A percentile compares a stretch with the other conserved stretches of the same genome.
These are phyloP conservation scores for Talaromyces trachyspermus DNA, from an alignment of 495 filamentous ascomycete genomes.

Conservation along the genomic window DNA sequence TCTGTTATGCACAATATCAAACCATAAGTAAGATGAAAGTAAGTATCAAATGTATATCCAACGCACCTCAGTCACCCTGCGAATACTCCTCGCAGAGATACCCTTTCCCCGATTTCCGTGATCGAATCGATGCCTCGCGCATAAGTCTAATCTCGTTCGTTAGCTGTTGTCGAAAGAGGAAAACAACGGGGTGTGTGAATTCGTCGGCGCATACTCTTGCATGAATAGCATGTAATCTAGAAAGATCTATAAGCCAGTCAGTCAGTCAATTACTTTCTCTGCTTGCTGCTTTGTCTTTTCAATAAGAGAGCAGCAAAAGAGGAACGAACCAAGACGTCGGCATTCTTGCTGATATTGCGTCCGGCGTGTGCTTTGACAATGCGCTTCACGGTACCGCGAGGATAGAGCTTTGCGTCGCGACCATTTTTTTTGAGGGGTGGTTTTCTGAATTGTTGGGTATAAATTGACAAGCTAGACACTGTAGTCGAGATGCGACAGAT, in stretches of 20 bases:
- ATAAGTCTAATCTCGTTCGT: constrained; percentile 76
- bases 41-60: not conserved
- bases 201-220: constrained; percentile 56
- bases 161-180: constrained; percentile 9
- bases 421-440: constrained; percentile 18
- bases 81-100: constrained; percentile 65
- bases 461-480: no score
- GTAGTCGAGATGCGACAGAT: no score
- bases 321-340: constrained; percentile 71
- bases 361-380: constrained; percentile 86
- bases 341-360: constrained; percentile 72
- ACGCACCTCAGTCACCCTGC: constrained; percentile 70
- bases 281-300: no score
- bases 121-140: constrained; percentile 72
- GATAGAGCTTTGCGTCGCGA: constrained; percentile 62
- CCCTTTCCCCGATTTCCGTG: constrained; percentile 65
- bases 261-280: no score
- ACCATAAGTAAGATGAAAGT: not conserved
- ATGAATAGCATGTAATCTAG: constrained; percentile 87
- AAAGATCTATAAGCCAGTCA: constrained; percentile 55
- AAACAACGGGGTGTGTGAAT: not conserved
- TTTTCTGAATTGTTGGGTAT: not conserved
- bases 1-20: constrained; percentile 31
- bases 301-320: not conserved
- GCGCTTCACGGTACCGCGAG: constrained; percentile 74